Evolutionary conservation across 1,284 basidiomycete genomes (phyloP).

Genomic region (Leucoagaricus sp.): DNA sequence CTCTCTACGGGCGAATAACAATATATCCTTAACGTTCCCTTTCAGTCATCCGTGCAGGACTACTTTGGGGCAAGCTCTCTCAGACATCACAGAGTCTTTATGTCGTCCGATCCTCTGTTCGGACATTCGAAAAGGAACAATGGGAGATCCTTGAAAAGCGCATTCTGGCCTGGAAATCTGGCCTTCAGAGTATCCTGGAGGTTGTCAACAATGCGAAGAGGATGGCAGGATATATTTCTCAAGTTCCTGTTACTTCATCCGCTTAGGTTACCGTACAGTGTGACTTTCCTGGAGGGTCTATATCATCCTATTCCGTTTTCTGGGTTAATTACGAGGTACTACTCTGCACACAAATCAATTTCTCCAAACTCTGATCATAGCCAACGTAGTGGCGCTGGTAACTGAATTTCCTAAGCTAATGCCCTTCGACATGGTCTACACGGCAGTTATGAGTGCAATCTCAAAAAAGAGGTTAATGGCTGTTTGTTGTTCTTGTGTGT

Average conservation of each 20-base stretch:
- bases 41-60: conserved; percentile 81
- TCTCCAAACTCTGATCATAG: too few relatives aligned
- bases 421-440: too few relatives aligned
- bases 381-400: too few relatives aligned
- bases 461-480: too few relatives aligned
- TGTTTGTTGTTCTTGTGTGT: too few relatives aligned
- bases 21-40: neutral
- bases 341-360: too few relatives aligned
- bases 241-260: conserved; percentile 4
- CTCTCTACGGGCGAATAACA: neutral
- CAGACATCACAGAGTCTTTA: conserved; percentile 79
- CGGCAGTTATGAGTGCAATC: too few relatives aligned
- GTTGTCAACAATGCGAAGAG: conserved; percentile 64
- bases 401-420: too few relatives aligned
- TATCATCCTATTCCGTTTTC: neutral
- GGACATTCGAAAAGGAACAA: conserved; percentile 77
- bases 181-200: conserved; percentile 67
- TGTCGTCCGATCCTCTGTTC: conserved; percentile 77
- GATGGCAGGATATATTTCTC: conserved; percentile 35
- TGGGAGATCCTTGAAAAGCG: conserved; percentile 85
- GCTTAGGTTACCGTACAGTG: conserved; percentile 4
- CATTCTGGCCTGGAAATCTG: conserved; percentile 78
- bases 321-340: too few relatives aligned
- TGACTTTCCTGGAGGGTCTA: neutral
- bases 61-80: conserved; percentile 84